Conservation (phyloP, 768 basidiomycete species). For the Leccinum incarnatum region DNA sequence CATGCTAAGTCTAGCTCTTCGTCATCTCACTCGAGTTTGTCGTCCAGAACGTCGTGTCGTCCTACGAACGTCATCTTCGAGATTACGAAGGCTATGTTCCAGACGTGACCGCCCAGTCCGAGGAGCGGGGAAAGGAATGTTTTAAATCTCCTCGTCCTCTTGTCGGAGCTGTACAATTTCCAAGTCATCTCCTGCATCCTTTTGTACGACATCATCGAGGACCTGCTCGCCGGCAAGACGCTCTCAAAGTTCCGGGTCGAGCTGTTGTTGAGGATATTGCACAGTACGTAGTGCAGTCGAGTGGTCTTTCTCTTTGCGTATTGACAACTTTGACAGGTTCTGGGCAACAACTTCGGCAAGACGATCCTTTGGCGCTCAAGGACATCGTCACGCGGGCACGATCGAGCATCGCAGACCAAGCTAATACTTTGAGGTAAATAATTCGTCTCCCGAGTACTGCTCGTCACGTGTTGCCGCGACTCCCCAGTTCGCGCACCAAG, state of each 20-base stretch:
- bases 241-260: constrained; percentile 83
- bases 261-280: constrained; percentile 77
- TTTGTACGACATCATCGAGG: constrained; percentile 87
- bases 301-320: not conserved
- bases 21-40: constrained; percentile 68
- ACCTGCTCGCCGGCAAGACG: constrained; percentile 54
- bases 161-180: constrained; percentile 95
- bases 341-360: constrained; percentile 86
- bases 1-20: not conserved
- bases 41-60: constrained; percentile 65
- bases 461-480: constrained; percentile 1
- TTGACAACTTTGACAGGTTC: constrained; percentile 55
- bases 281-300: constrained; percentile 50
- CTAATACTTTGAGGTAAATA: constrained; percentile 49
- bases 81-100: constrained; percentile 23
- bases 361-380: constrained; percentile 89
- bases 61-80: constrained; percentile 61
- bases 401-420: constrained; percentile 54
- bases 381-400: constrained; percentile 88
- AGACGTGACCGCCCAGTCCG: constrained; percentile 23
- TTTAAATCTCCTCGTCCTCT: constrained; percentile 82
- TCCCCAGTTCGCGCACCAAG: constrained; percentile 74
- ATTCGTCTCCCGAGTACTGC: not conserved
- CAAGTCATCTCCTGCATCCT: constrained; percentile 86
- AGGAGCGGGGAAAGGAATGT: constrained; percentile 74